Conservation (phyloP, 257 asterid genomes). For the Solanum neorickii region DNA sequence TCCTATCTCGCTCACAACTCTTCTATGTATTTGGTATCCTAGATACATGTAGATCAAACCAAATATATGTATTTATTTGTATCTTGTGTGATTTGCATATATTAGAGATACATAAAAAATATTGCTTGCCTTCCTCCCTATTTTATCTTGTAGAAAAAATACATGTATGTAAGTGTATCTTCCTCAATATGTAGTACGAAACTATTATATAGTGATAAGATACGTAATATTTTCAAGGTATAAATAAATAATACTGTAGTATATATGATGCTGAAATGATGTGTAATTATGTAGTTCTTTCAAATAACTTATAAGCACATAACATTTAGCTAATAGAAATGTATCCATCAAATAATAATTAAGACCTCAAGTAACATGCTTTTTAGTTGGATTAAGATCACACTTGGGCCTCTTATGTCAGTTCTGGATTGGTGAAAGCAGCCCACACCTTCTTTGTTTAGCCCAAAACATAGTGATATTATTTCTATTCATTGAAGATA, state of each 20-base stretch:
- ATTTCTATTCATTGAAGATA: no score
- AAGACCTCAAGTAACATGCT: neutral
- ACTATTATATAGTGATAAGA: no score
- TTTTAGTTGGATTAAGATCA: neutral
- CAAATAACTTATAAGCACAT: neutral
- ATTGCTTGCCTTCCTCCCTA: neutral
- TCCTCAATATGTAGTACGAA: neutral
- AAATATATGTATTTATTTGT: no score
- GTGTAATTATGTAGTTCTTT: no score
- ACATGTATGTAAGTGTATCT: neutral
- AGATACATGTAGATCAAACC: neutral
- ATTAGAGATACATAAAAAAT: no score
- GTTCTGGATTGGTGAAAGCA: neutral
- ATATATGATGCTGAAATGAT: no score
- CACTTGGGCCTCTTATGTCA: neutral
- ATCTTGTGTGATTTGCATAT: neutral
- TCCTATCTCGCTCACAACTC: no score
- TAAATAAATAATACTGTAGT: no score
- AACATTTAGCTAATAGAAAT: neutral
- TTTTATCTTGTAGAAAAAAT: no score
- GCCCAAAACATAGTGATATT: neutral
- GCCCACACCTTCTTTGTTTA: neutral
- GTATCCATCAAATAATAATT: neutral
- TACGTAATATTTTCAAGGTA: no score
- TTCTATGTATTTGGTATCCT: neutral